phyloP scores from a whole-genome alignment of 805 yeast species.

The Metschnikowia corniflorae region DNA sequence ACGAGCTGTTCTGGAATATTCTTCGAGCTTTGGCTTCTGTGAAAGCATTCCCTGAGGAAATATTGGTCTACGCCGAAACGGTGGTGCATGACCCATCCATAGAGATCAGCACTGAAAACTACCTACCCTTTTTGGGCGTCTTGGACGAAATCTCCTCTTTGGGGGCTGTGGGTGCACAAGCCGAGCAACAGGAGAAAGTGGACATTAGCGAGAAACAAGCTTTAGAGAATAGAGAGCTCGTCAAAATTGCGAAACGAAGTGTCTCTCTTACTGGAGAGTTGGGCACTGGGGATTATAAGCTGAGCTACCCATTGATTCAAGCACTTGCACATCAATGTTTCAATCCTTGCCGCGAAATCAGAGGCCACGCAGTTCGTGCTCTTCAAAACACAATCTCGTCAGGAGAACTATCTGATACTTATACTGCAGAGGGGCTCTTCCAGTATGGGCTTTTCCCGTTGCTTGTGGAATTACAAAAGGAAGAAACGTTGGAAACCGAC shows the following conservation, averaged over 20 bases:
- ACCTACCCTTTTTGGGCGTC: conserved; percentile 63
- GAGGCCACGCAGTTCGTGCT: conserved; percentile 59
- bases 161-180: conserved; percentile 75
- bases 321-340: conserved; percentile 87
- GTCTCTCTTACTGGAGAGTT: conserved; percentile 58
- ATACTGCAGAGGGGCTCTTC: conserved; percentile 54
- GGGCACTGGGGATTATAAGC: conserved; percentile 31
- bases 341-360: conserved; percentile 78
- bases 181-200: conserved; percentile 47
- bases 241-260: conserved; percentile 58
- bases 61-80: conserved; percentile 47
- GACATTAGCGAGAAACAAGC: conserved; percentile 42
- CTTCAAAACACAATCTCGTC: conserved; percentile 55
- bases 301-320: conserved; percentile 63
- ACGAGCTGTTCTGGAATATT: conserved; percentile 51
- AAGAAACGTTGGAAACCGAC: conserved; percentile 58
- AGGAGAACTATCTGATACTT: conserved; percentile 29
- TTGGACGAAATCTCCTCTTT: conserved; percentile 77
- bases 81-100: conserved; percentile 32
- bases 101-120: conserved; percentile 47
- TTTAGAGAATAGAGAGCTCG: conserved; percentile 42
- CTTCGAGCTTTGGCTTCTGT: conserved; percentile 47
- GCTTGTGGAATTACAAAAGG: conserved; percentile 60
- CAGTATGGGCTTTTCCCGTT: conserved; percentile 76
- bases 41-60: conserved; percentile 37